Conservation (phyloP, 805 yeast species). For the Lachancea sp. region DNA sequence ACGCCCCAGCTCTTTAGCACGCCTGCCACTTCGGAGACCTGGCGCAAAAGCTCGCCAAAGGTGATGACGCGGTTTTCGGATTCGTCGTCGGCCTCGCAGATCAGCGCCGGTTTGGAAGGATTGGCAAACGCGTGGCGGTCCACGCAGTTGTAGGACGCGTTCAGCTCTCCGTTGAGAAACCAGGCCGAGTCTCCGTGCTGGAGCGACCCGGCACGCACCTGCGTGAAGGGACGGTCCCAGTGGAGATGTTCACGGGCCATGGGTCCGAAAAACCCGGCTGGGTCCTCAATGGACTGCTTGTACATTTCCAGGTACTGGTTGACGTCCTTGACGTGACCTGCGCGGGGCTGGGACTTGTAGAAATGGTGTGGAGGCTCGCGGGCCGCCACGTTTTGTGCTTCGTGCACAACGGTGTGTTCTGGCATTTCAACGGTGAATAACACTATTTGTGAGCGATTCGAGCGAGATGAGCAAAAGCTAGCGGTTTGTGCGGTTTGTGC, state of each 20-base stretch:
- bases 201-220: conserved; percentile 50
- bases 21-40: conserved; percentile 82
- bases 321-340: conserved; percentile 47
- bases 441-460: background rate
- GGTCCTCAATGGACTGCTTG: conserved; percentile 71
- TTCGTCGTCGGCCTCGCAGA: conserved; percentile 93
- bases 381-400: conserved; percentile 33
- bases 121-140: conserved; percentile 88
- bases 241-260: conserved; percentile 63
- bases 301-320: conserved; percentile 71
- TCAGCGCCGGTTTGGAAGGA: conserved; percentile 78
- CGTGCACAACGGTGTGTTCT: conserved; percentile 36
- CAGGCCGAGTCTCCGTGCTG: conserved; percentile 80
- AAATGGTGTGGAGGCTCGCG: conserved; percentile 36
- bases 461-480: no score
- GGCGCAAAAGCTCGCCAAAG: conserved; percentile 76
- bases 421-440: conserved; percentile 1
- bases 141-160: conserved; percentile 89
- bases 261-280: conserved; percentile 75
- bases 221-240: conserved; percentile 69
- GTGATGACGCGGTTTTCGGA: conserved; percentile 66
- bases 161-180: conserved; percentile 89
- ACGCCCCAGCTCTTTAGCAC: conserved; percentile 81
- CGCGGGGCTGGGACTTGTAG: conserved; percentile 35
- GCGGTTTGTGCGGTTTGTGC: no score